phyloP scores from a whole-genome alignment of 129 eudicot species.

The Centrapalus pauciflorus region DNA sequence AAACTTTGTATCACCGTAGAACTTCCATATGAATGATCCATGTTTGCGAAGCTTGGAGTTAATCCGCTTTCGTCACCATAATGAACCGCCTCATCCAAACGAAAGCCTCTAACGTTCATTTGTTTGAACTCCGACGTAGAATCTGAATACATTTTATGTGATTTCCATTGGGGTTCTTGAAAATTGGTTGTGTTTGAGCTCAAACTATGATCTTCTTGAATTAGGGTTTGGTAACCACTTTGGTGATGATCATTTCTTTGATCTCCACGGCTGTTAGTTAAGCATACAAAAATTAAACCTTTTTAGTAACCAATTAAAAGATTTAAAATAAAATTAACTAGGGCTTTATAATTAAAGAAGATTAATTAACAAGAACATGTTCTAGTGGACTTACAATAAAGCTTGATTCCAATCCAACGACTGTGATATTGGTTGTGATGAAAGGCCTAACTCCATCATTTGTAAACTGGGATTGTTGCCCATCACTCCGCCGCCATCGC shows the following conservation, averaged over 20 bases:
- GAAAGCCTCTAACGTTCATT: constrained; percentile 40
- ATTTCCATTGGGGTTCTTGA: constrained; percentile 50
- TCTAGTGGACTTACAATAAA: constrained; percentile 49
- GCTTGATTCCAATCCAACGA: constrained; percentile 79
- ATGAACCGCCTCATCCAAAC: constrained; percentile 25
- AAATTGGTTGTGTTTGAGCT: constrained; percentile 45
- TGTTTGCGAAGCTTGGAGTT: constrained; percentile 33
- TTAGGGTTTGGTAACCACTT: constrained; percentile 54
- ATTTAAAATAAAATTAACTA: not conserved
- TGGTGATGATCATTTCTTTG: constrained; percentile 48
- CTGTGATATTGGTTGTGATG: constrained; percentile 54
- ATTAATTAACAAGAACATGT: constrained; percentile 8
- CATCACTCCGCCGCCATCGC: constrained; percentile 13
- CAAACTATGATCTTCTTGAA: constrained; percentile 54
- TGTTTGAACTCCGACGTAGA: constrained; percentile 28
- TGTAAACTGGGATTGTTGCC: constrained; percentile 42
- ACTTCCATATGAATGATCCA: constrained; percentile 52
- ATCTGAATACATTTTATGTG: constrained; percentile 41
- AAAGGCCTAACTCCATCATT: constrained; percentile 73
- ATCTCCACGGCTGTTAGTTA: constrained; percentile 46
- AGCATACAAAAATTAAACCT: not conserved
- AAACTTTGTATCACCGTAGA: constrained; percentile 48
- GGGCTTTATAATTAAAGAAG: constrained; percentile 21
- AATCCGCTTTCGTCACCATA: constrained; percentile 22
- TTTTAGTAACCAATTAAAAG: constrained; percentile 9